Evolutionary conservation across 176 grass and related monocot species (phyloP), one percentile per base, ranked within the genome.

Genomic region (Juncus inflexus): DNA sequence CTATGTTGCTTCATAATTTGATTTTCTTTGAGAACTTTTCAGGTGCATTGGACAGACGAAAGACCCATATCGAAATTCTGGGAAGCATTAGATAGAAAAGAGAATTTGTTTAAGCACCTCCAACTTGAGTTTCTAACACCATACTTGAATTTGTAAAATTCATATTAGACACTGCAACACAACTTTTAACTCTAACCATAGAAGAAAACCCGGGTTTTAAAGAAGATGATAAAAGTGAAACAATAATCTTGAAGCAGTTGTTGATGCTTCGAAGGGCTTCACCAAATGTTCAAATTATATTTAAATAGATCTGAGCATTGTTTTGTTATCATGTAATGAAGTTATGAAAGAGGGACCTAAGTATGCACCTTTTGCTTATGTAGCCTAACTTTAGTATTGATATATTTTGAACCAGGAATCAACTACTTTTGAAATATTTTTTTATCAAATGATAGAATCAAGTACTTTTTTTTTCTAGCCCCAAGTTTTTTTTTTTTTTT

Each of bases 201-300:
- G 47, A 47, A 15, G 4, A 52, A 52, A 1, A 19, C 12, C 35
- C 5, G 14, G 37, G 4, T 6, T 15, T 9, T 41, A 52, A 52
- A 52, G 42, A 67, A 49, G 7, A 19, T 9, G 36, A 47, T 28
- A 28, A 28, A 28, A 28, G 19, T 28, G 19, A 28, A 6, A 19
- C 35, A 2, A 9, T 3, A 65, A 38, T 65, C 3, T 47, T 65
- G 36, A 65, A 42, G 62, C 36, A 12, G 62, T 36, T 65, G 19
- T 65, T 65, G 5, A 4, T 15, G 37, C 42, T 65, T 36, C 62
- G 2, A 3, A 65, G 28, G 62, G 62, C 62, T 35, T 65, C 62
- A 42, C 6, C 35, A 9, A 65, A 65, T 40, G 62, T 9, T 52
- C 9, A 67, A 67, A 51, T 67, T n/a, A 45, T 47, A 37, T 67